Evolutionary conservation across 768 basidiomycete genomes (phyloP), one percentile per base, ranked within the genome.

Genomic region (Lanmaoa rubissima): DNA sequence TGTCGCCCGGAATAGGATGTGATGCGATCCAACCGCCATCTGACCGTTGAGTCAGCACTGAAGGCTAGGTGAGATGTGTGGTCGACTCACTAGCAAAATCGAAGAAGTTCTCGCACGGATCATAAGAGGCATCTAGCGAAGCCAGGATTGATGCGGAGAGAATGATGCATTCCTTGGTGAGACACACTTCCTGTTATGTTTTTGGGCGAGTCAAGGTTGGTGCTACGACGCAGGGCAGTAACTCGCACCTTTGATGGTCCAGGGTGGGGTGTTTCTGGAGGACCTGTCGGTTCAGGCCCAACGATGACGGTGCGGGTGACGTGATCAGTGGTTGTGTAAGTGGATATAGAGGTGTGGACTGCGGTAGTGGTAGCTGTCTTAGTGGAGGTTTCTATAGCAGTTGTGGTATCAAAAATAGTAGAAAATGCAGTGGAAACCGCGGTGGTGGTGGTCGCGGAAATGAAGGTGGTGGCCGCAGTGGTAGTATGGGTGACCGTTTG

Each of bases 91-190:
- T 95, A 11, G 94, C 85, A 74, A 86, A 98, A 60, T 88, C 83
- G 67, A 94, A 98, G 71, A 98, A 97, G 73, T 94, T 88, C 62
- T 98, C 91, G 72, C 97, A 99, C 0, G 97, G 97, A 68, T 98
- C 94, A 61, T 88, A 80, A 10, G 84, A 77, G 11, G 80, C 81
- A 67, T 99, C 95, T 21, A 98, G 73, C 1, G 85, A 85, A 19
- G 86, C 82, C 14, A 98, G 74, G 56, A 99, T 89, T 0, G 85
- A 80, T 1, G 92, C 90, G 11, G 96, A 87, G 13, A 96, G 79
- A 35, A 84, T 74, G 48, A 98, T 86, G 68, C 97, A 99, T 59
- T 87, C 81, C 5, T 87, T 68, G 13, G 88, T 85, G 28, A 90
- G 70, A 75, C 97, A 99, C 5, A 80, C 68, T 58, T 83, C 78